phyloP scores from a whole-genome alignment of 768 basidiomycete genomes.

The Auricularia auricula-judae region DNA sequence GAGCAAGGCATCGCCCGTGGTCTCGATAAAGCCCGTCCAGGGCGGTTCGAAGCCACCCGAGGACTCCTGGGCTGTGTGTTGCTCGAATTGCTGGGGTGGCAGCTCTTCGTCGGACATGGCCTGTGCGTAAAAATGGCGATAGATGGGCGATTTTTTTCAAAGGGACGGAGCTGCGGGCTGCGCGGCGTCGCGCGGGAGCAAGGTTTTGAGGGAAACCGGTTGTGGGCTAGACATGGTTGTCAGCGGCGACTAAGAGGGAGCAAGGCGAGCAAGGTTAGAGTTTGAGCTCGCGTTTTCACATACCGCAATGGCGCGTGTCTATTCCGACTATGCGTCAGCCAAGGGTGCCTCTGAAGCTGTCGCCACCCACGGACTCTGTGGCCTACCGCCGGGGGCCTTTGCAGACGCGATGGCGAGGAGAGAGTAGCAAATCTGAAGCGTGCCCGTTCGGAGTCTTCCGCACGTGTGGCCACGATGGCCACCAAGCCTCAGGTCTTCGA shows the following conservation, averaged over 20 bases:
- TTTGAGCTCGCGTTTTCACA: neutral
- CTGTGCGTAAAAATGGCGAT: neutral
- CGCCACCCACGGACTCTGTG: too few species aligned
- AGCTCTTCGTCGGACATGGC: neutral
- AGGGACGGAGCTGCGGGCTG: neutral
- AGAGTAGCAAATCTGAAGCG: too few species aligned
- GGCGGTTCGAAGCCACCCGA: conserved; percentile 48
- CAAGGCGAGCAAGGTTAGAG: neutral
- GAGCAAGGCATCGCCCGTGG: conserved; percentile 90
- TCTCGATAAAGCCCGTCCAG: conserved; percentile 91
- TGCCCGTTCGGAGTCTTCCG: too few species aligned
- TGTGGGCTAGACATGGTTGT: too few species aligned
- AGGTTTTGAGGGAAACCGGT: too few species aligned
- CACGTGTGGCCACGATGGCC: too few species aligned
- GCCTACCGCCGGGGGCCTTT: too few species aligned
- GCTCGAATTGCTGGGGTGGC: neutral
- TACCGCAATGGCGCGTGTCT: neutral
- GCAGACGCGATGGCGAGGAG: too few species aligned
- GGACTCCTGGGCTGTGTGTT: neutral
- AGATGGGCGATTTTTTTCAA: neutral
- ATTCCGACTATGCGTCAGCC: conserved; percentile 35
- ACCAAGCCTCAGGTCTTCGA: too few species aligned
- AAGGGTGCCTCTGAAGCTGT: conserved; percentile 49
- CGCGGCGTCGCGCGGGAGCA: neutral
- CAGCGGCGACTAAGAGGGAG: too few species aligned